A percentile compares a stretch with the other conserved stretches of the same genome.
Conservation (phyloP, 805 yeast genomes). For the Candida corydali region DNA sequence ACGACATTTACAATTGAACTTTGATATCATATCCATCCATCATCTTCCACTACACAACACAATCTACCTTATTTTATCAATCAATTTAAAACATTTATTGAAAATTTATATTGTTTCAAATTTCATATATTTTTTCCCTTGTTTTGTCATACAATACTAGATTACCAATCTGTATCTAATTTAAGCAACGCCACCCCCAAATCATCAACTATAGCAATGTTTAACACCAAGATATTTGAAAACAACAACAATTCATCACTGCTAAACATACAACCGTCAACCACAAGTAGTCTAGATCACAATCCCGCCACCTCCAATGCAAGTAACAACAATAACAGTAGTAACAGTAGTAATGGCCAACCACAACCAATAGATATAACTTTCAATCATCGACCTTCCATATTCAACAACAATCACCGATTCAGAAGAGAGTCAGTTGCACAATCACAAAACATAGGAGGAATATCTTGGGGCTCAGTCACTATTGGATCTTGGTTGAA, state of each 20-base stretch:
- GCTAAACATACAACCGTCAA: constrained; percentile 22
- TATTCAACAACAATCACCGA: constrained; percentile 25
- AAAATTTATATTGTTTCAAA: too few species aligned
- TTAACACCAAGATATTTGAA: constrained; percentile 41
- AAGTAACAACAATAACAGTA: not conserved
- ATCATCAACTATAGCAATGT: constrained; percentile 30
- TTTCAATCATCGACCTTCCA: constrained; percentile 37
- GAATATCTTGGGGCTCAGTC: constrained; percentile 94
- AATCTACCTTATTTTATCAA: too few species aligned
- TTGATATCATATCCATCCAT: too few species aligned
- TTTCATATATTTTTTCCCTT: too few species aligned
- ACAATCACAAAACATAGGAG: constrained; percentile 97
- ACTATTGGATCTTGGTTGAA: constrained; percentile 94
- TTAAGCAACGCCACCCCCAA: constrained; percentile 3
- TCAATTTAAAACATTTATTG: too few species aligned
- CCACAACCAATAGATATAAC: constrained; percentile 45
- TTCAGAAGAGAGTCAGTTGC: constrained; percentile 88
- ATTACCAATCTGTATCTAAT: not conserved
- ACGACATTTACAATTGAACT: too few species aligned
- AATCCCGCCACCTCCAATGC: not conserved
- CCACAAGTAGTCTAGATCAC: constrained; percentile 3
- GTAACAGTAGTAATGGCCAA: constrained; percentile 10
- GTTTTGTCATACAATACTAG: not conserved
- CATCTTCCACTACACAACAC: too few species aligned
- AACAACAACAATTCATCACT: constrained; percentile 19